These are phyloP conservation scores for Leptosphaerulina australis DNA, from an alignment of 2,329 filamentous ascomycete genomes.

Conservation along the genomic window DNA sequence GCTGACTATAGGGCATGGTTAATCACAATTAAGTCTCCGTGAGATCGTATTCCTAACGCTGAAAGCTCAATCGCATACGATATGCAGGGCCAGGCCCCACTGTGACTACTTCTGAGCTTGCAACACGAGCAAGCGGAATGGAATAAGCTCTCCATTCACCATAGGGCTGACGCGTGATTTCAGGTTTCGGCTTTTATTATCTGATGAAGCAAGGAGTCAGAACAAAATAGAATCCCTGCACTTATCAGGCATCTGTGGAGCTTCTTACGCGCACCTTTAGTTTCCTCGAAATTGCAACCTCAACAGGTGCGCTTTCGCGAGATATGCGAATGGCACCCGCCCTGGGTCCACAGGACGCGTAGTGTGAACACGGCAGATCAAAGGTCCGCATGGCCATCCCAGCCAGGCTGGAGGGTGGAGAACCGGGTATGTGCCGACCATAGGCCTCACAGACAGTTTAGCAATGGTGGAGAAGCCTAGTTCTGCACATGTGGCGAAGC, in stretches of 20 bases:
- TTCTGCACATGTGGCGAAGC: constrained; percentile 37
- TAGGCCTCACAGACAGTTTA: background rate
- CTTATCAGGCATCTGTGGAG: background rate
- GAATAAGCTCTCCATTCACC: constrained; percentile 5
- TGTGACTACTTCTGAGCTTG: constrained; percentile 1
- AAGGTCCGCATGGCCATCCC: constrained; percentile 10
- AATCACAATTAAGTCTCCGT: constrained; percentile 6
- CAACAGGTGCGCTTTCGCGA: constrained; percentile 7
- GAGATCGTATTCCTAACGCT: background rate
- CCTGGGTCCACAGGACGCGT: constrained; percentile 2
- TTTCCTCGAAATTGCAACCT: constrained; percentile 1
- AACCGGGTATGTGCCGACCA: constrained; percentile 12
- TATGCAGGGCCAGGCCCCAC: constrained; percentile 7
- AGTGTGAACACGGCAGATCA: constrained; percentile 9
- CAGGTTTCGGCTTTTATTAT: constrained; percentile 4
- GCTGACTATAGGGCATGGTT: constrained; percentile 10
- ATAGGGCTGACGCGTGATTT: constrained; percentile 18
- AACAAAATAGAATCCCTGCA: constrained; percentile 16
- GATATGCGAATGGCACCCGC: constrained; percentile 3
- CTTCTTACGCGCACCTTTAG: background rate
- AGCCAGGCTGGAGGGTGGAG: constrained; percentile 1
- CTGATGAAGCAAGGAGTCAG: constrained; percentile 8
- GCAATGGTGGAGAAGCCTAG: constrained; percentile 4
- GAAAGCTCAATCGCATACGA: background rate
- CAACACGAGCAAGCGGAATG: constrained; percentile 1